Base-by-base conservation (phyloP, 768 basidiomycete species). In the Auriscalpium microsporum region DNA sequence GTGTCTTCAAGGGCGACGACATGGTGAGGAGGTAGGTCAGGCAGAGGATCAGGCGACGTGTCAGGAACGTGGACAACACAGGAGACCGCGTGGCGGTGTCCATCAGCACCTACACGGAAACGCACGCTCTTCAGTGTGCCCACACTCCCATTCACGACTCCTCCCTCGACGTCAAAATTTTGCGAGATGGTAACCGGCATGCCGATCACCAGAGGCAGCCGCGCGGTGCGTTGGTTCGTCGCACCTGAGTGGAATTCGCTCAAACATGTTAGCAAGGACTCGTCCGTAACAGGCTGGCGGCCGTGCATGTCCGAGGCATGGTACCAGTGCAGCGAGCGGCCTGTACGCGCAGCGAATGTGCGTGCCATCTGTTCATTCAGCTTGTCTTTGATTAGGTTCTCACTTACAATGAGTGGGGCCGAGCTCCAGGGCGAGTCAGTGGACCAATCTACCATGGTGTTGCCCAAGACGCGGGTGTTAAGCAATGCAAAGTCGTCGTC, bases 141-240 rank as follows among this genome's bases (percentile, higher is more conserved):
- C 10, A 50, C 23, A 17, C 45, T 60, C 0, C 74, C 75, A 61
- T 75, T 75, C 0, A 74, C 69, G 36, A 74, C 54, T 0, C 74
- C 73, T 7, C 63, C 61, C 21, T 65, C 53, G 0, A 76, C 67
- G 48, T 75, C 73, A 54, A 65, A 73, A 49, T 75, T 77, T n/a
- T 70, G 64, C 0, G 62, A 53, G 0, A 76, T 56, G 48, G 75
- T 64, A 0, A 76, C 69, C 0, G 72, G 73, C 73, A 76, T 75
- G 0, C 73, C 74, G 5, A 69, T 62, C 0, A 67, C 69, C 0
- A 77, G 47, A 0, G 72, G 75, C 1, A 75, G 50, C 9, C 59
- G 55, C 1, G 71, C 68, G 0, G 73, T 59, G 0, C 68, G 48
- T 11, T 71, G 68, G 1, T 64, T 60, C 9, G 70, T 73, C 10